Evolutionary conservation across 176 grass and related monocot species (phyloP).

Genomic region (Avena sativa): DNA sequence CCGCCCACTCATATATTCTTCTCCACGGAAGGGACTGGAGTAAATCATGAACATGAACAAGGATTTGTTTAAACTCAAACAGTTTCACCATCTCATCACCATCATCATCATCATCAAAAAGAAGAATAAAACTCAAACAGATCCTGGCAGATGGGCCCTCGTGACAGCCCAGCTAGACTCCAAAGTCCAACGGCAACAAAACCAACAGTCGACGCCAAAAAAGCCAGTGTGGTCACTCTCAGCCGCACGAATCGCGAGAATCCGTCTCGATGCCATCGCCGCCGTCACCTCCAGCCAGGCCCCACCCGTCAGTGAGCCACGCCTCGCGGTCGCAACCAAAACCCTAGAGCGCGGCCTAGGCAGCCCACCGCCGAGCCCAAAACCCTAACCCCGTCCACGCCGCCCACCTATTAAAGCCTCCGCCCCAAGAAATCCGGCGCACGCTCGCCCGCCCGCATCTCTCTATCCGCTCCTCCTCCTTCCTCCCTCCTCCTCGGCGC

Average conservation of each 20-base stretch:
- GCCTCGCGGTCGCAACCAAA: slow-evolving; percentile 8
- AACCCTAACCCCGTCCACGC: slow-evolving; percentile 45
- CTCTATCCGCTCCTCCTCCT: slow-evolving; percentile 9
- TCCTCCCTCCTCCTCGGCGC: slow-evolving; percentile 9
- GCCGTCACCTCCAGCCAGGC: accelerated
- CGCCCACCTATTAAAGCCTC: slow-evolving; percentile 49
- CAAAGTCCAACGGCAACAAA: background rate
- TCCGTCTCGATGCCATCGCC: background rate
- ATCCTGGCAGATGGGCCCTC: background rate
- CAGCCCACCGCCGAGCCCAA: slow-evolving; percentile 25
- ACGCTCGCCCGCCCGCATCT: slow-evolving; percentile 17
- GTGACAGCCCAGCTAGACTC: background rate
- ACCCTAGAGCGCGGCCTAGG: slow-evolving; percentile 40
- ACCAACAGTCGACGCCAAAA: background rate
- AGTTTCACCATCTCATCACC: too few relatives aligned
- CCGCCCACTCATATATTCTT: too few relatives aligned
- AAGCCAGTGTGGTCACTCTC: background rate
- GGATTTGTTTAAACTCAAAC: too few relatives aligned
- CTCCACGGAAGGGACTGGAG: too few relatives aligned
- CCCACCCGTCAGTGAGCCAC: slow-evolving; percentile 1
- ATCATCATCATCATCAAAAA: too few relatives aligned
- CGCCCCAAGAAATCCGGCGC: background rate
- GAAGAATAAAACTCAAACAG: background rate
- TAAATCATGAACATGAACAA: background rate
- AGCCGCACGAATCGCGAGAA: background rate